Conservation (phyloP, 2,329 filamentous ascomycete genomes). For the Simplicillium aogashimaense region DNA sequence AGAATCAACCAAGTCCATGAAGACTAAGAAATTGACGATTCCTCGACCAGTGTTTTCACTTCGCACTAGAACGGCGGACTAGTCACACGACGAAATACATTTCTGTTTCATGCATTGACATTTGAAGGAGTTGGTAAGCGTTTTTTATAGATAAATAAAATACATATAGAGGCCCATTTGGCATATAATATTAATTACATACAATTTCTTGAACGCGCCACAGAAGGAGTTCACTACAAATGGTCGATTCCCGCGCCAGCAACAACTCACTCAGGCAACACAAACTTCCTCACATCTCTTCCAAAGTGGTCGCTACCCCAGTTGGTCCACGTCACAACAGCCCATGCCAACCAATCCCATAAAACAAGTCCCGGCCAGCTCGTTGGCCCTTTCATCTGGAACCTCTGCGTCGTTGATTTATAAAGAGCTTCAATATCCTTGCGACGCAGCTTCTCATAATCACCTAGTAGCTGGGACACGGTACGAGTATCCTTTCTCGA, state of each 20-base stretch:
- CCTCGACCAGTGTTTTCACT: slow-evolving; percentile 21
- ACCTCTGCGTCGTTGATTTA: slow-evolving; percentile 24
- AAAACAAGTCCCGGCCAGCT: slow-evolving; percentile 11
- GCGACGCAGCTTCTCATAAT: slow-evolving; percentile 33
- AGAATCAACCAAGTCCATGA: slow-evolving; percentile 24
- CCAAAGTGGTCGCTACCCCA: slow-evolving; percentile 11
- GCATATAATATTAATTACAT: too few relatives aligned
- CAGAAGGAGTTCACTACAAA: too few relatives aligned
- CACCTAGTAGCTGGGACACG: slow-evolving; percentile 33
- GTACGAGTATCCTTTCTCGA: slow-evolving; percentile 9
- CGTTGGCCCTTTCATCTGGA: slow-evolving; percentile 8
- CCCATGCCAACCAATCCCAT: slow-evolving; percentile 15
- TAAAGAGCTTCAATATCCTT: slow-evolving; percentile 32
- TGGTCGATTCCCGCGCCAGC: too few relatives aligned
- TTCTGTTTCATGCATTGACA: not conserved
- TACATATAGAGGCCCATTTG: too few relatives aligned
- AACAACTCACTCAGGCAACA: slow-evolving; percentile 7
- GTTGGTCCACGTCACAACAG: slow-evolving; percentile 10
- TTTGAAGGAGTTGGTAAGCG: not conserved
- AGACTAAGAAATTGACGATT: slow-evolving; percentile 19
- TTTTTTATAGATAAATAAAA: too few relatives aligned
- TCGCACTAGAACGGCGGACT: slow-evolving; percentile 13
- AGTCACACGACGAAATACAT: not conserved
- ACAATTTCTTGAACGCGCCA: too few relatives aligned
- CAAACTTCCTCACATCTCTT: slow-evolving; percentile 11